These are phyloP conservation scores for Arabidopsis arenosa DNA, from an alignment of 345 rosid genomes.

Conservation along the genomic window DNA sequence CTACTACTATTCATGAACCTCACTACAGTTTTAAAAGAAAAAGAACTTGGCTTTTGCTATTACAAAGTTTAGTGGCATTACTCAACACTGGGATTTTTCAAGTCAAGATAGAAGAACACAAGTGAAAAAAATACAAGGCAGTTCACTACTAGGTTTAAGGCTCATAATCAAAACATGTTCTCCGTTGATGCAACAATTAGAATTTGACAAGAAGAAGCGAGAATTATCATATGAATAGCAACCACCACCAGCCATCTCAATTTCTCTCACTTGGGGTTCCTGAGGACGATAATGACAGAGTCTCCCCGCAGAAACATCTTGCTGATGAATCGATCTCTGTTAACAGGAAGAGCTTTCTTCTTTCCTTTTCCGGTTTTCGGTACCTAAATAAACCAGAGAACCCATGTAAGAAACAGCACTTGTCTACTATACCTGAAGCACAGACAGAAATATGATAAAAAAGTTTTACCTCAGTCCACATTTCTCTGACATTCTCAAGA, in stretches of 20 bases:
- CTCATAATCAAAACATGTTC: conserved; percentile 12
- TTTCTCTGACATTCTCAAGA: conserved; percentile 97
- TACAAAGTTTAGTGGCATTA: conserved; percentile 18
- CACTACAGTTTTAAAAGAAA: conserved; percentile 24
- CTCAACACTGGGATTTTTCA: neutral
- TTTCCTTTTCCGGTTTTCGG: conserved; percentile 98
- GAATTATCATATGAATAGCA: neutral
- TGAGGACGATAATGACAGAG: conserved; percentile 93
- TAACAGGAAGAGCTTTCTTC: conserved; percentile 94
- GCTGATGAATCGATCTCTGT: conserved; percentile 94
- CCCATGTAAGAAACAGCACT: neutral
- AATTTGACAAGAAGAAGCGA: conserved; percentile 4
- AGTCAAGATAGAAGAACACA: conserved; percentile 1
- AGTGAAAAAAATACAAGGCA: neutral
- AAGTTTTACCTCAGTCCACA: conserved; percentile 94
- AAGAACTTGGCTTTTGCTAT: conserved; percentile 11
- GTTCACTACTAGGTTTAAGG: neutral
- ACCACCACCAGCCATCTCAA: neutral
- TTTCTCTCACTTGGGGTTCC: conserved; percentile 80
- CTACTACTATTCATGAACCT: conserved; percentile 35
- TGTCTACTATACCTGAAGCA: neutral
- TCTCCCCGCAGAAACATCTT: conserved; percentile 99
- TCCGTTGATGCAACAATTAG: neutral
- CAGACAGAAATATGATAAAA: neutral
- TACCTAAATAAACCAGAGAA: conserved; percentile 50